These are phyloP conservation scores for Leucosporidium scottii DNA, from an alignment of 768 basidiomycete genomes.

Conservation along the genomic window DNA sequence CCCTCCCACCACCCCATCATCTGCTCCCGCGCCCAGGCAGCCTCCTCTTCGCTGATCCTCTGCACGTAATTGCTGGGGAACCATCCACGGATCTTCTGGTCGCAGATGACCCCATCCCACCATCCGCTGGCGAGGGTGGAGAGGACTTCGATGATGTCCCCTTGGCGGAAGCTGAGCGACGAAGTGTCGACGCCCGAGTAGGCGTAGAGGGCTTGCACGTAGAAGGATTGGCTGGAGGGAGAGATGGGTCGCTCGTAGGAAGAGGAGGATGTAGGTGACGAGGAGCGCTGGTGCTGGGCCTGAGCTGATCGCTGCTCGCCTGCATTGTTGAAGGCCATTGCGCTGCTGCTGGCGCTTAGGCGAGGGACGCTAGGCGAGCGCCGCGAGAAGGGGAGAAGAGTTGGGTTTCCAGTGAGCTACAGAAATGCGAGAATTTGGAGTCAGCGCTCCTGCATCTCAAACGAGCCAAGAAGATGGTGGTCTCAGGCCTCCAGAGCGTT, in stretches of 20 bases:
- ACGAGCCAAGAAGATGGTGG: too few relatives aligned
- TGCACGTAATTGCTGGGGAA: conserved; percentile 94
- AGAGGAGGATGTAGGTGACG: background rate
- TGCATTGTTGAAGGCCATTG: too few relatives aligned
- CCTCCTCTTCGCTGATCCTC: conserved; percentile 70
- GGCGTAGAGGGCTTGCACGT: conserved; percentile 87
- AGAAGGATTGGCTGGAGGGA: conserved; percentile 44
- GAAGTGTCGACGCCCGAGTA: conserved; percentile 66
- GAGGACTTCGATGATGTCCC: conserved; percentile 89
- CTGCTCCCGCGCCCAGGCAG: conserved; percentile 35
- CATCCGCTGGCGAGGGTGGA: conserved; percentile 87
- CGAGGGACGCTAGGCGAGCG: too few relatives aligned
- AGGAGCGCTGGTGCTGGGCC: too few relatives aligned
- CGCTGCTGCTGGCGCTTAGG: too few relatives aligned
- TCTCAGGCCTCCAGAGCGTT: too few relatives aligned
- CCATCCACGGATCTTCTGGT: conserved; percentile 80
- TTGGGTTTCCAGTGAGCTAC: too few relatives aligned
- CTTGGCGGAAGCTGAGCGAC: conserved; percentile 75
- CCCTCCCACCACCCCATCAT: conserved; percentile 16
- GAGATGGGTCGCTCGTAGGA: background rate
- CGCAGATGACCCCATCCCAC: conserved; percentile 84
- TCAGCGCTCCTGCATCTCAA: too few relatives aligned
- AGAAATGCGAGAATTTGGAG: too few relatives aligned
- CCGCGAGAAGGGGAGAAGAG: too few relatives aligned
- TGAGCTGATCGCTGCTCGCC: too few relatives aligned